Percentiles rank a stretch among this genome's conserved stretches.
Evolutionary conservation across 331 rosid genomes (phyloP).

Genomic region (Quercus lobata): DNA sequence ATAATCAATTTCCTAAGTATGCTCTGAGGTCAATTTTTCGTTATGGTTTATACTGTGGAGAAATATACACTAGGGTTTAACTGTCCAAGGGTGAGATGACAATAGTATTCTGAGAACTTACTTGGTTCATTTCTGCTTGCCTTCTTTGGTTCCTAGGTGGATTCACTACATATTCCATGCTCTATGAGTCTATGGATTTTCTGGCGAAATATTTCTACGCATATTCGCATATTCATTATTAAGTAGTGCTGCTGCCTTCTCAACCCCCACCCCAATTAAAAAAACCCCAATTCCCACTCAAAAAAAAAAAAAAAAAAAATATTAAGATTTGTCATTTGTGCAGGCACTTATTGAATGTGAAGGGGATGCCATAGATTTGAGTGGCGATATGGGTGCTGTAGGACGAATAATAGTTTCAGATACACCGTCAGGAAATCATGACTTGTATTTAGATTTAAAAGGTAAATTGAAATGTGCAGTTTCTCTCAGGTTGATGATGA

Average conservation of each 20-base stretch:
- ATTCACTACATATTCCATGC: neutral
- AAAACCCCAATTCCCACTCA: too few species aligned
- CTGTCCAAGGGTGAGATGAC: neutral
- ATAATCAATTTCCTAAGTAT: neutral
- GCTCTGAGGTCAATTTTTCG: neutral
- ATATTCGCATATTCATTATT: too few species aligned
- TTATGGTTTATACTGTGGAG: neutral
- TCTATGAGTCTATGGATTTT: neutral
- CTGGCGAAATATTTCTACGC: neutral
- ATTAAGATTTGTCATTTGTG: slow-evolving; percentile 22
- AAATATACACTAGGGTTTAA: slow-evolving; percentile 9
- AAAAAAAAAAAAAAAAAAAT: slow-evolving; percentile 5
- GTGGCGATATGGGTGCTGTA: slow-evolving; percentile 91
- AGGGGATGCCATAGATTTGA: slow-evolving; percentile 89
- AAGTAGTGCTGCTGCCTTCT: too few species aligned
- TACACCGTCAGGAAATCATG: slow-evolving; percentile 49
- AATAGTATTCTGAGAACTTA: neutral
- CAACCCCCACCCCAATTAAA: neutral
- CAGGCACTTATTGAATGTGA: slow-evolving; percentile 96
- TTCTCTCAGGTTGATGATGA: slow-evolving; percentile 13
- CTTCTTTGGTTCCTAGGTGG: neutral
- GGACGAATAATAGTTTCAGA: slow-evolving; percentile 78
- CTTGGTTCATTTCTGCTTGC: neutral
- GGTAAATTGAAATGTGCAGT: slow-evolving; percentile 32
- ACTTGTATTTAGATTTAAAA: slow-evolving; percentile 82